Percentiles rank a stretch among this genome's conserved stretches.
phyloP scores from a whole-genome alignment of 2,329 filamentous ascomycete genomes.

The Xylaria multiplex region DNA sequence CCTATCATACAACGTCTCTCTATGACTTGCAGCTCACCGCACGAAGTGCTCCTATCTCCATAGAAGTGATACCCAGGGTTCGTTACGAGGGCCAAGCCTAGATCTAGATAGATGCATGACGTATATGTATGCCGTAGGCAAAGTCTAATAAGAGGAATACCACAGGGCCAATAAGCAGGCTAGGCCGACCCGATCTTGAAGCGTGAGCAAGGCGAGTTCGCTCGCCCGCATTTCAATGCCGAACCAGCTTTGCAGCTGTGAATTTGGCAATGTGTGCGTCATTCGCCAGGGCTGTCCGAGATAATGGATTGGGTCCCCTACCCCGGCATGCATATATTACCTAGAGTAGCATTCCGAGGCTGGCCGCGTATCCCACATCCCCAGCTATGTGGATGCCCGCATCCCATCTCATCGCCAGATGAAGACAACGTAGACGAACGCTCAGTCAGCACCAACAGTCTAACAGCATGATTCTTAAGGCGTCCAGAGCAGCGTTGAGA shows the following conservation, averaged over 20 bases:
- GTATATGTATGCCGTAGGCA: background rate
- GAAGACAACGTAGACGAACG: background rate
- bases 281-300: constrained; percentile 5
- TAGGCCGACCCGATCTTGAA: background rate
- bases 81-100: background rate
- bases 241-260: constrained; percentile 12
- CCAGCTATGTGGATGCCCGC: background rate
- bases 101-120: constrained; percentile 1
- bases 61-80: background rate
- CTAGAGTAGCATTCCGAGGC: constrained; percentile 26
- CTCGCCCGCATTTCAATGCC: background rate
- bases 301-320: background rate
- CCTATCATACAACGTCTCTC: no score
- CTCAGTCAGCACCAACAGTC: background rate
- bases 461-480: constrained; percentile 27
- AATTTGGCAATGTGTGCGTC: constrained; percentile 1
- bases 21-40: no score
- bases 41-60: no score
- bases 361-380: constrained; percentile 14
- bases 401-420: constrained; percentile 1
- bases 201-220: background rate
- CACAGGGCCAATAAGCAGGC: constrained; percentile 21
- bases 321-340: background rate
- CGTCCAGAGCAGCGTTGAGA: constrained; percentile 8
- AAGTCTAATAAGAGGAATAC: constrained; percentile 22